Evolutionary conservation across 2,329 filamentous ascomycete species (phyloP).

Genomic region (Aquanectria penicillioides): DNA sequence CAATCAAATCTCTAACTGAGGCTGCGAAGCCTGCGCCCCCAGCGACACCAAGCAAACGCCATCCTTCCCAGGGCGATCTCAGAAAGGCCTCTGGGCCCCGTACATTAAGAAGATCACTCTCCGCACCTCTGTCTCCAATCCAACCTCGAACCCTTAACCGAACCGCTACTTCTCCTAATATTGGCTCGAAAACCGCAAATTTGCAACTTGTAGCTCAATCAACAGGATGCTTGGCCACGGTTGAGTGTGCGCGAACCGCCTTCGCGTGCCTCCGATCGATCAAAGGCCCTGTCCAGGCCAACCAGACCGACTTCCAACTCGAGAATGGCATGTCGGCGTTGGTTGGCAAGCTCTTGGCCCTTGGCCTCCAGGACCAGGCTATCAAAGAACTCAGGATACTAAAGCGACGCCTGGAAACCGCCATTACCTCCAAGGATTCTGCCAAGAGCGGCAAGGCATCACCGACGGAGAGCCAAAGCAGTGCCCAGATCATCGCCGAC

Average conservation of each 20-base stretch:
- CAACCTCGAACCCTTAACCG: conserved; percentile 71
- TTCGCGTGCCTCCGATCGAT: conserved; percentile 71
- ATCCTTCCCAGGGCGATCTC: conserved; percentile 47
- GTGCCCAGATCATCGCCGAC: conserved; percentile 58
- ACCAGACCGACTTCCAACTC: conserved; percentile 72
- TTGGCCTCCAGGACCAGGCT: conserved; percentile 74
- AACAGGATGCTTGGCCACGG: conserved; percentile 63
- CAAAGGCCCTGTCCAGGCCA: conserved; percentile 62
- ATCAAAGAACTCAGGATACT: conserved; percentile 74
- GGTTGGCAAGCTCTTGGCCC: conserved; percentile 70
- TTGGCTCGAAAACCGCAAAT: conserved; percentile 47
- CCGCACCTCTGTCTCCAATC: conserved; percentile 69
- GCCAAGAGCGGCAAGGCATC: conserved; percentile 47
- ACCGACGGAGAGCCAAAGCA: conserved; percentile 43
- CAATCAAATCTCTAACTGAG: conserved; percentile 75
- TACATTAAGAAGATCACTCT: conserved; percentile 63
- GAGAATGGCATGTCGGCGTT: conserved; percentile 79
- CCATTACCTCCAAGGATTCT: conserved; percentile 34
- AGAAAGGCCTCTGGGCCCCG: conserved; percentile 50
- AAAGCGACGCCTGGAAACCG: conserved; percentile 68
- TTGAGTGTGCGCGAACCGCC: conserved; percentile 75
- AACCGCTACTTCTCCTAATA: conserved; percentile 62
- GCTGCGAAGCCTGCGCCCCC: conserved; percentile 63
- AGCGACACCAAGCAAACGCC: conserved; percentile 45
- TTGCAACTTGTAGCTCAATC: conserved; percentile 44